Evolutionary conservation across 106 monocot genomes (phyloP).

Genomic region (Agapanthus africanus): DNA sequence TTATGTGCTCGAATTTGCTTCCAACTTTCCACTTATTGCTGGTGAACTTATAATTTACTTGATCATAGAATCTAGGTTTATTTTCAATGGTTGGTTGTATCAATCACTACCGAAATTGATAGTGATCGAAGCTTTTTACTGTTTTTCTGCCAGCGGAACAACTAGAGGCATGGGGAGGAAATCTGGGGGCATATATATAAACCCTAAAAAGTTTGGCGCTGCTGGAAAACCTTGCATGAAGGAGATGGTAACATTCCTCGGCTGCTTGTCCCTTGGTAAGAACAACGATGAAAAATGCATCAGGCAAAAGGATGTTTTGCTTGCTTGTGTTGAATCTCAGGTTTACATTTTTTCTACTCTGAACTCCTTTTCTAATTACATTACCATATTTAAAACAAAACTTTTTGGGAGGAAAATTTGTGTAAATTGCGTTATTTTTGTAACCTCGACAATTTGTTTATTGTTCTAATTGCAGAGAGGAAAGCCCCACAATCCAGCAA

Average conservation of each 20-base stretch:
- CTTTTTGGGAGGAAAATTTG: no score
- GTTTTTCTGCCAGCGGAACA: no score
- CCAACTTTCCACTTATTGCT: no score
- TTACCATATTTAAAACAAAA: background rate
- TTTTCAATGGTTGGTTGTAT: no score
- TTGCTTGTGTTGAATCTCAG: slow-evolving; percentile 50
- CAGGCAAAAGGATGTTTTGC: slow-evolving; percentile 42
- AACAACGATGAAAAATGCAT: slow-evolving; percentile 50
- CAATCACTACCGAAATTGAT: no score
- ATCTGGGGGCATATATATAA: slow-evolving; percentile 61
- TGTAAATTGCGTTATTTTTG: no score
- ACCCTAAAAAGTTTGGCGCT: slow-evolving; percentile 62
- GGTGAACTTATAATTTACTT: no score
- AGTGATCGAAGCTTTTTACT: no score
- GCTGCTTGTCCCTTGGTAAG: slow-evolving; percentile 49
- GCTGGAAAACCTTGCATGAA: slow-evolving; percentile 56
- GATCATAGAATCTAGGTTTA: no score
- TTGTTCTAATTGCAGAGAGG: slow-evolving; percentile 26
- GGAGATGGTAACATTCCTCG: slow-evolving; percentile 60
- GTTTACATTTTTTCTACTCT: no score
- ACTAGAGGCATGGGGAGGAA: slow-evolving; percentile 72
- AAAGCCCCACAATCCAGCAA: slow-evolving; percentile 42
- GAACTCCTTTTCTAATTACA: background rate
- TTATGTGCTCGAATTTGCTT: no score
- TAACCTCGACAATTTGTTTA: background rate